A percentile compares a stretch with the other conserved stretches of the same genome.
phyloP scores from a whole-genome alignment of 805 yeast genomes.

The Yueomyces sp. region DNA sequence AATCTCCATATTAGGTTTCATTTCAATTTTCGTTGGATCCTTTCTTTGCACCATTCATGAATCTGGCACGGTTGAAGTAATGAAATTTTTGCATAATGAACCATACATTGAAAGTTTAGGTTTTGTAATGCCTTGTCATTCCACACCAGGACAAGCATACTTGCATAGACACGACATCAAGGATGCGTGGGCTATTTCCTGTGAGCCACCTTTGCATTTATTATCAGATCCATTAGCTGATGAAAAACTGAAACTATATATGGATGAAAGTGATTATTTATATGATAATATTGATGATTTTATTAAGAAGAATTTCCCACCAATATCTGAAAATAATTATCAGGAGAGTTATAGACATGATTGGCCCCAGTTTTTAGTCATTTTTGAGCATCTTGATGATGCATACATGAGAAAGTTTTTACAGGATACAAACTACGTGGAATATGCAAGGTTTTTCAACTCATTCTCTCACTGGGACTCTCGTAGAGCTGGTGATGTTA shows the following conservation, averaged over 20 bases:
- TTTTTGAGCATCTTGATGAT: slow-evolving; percentile 51
- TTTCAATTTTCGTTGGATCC: slow-evolving; percentile 10
- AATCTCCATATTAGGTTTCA: slow-evolving; percentile 10
- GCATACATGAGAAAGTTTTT: slow-evolving; percentile 30
- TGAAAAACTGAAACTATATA: slow-evolving; percentile 32
- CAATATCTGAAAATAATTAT: slow-evolving; percentile 6
- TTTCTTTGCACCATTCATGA: slow-evolving; percentile 65
- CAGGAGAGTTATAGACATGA: slow-evolving; percentile 23
- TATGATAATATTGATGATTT: slow-evolving; percentile 55
- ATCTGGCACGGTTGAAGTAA: slow-evolving; percentile 67
- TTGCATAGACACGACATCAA: slow-evolving; percentile 43
- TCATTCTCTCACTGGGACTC: slow-evolving; percentile 76
- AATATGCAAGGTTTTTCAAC: slow-evolving; percentile 53
- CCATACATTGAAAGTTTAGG: slow-evolving; percentile 43
- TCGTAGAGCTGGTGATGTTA: slow-evolving; percentile 65
- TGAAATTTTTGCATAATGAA: slow-evolving; percentile 35
- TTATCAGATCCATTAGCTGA: slow-evolving; percentile 19
- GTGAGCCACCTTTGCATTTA: slow-evolving; percentile 70
- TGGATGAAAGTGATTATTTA: slow-evolving; percentile 80
- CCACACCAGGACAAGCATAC: slow-evolving; percentile 89
- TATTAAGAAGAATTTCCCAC: slow-evolving; percentile 40
- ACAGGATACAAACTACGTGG: slow-evolving; percentile 29
- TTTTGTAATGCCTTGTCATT: slow-evolving; percentile 89
- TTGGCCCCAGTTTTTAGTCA: slow-evolving; percentile 66
- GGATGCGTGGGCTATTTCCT: slow-evolving; percentile 65